Conservation (phyloP, 2,329 filamentous ascomycete genomes). For the Penicillium sp. region DNA sequence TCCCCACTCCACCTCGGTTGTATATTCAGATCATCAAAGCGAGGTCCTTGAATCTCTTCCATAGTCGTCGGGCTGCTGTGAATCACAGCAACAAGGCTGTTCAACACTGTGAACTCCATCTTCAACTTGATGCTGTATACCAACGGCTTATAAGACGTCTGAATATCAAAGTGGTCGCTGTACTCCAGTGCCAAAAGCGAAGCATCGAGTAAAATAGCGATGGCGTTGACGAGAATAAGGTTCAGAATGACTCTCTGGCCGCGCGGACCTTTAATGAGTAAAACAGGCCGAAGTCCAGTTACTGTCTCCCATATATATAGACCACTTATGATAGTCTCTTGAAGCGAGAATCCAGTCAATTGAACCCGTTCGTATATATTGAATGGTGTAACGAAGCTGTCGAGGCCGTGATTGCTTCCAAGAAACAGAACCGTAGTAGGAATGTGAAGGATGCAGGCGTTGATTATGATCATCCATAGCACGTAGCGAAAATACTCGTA, state of each 20-base stretch:
- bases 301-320: slow-evolving; percentile 52
- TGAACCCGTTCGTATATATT: slow-evolving; percentile 50
- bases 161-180: slow-evolving; percentile 35
- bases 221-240: slow-evolving; percentile 38
- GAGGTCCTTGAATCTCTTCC: slow-evolving; percentile 2
- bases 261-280: slow-evolving; percentile 10
- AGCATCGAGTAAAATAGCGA: slow-evolving; percentile 46
- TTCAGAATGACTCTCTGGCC: slow-evolving; percentile 13
- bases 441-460: slow-evolving; percentile 37
- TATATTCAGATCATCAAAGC: slow-evolving; percentile 6
- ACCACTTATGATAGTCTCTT: slow-evolving; percentile 50
- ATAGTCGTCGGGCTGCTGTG: slow-evolving; percentile 6
- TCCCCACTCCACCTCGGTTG: slow-evolving; percentile 11
- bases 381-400: slow-evolving; percentile 30
- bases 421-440: slow-evolving; percentile 38
- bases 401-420: slow-evolving; percentile 21
- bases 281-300: slow-evolving; percentile 16
- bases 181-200: slow-evolving; percentile 37
- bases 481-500: slow-evolving; percentile 24
- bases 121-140: slow-evolving; percentile 38
- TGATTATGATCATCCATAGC: slow-evolving; percentile 41
- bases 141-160: slow-evolving; percentile 37
- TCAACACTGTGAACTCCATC: slow-evolving; percentile 54
- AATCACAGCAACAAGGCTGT: slow-evolving; percentile 35
- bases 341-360: slow-evolving; percentile 51